These are phyloP conservation scores for Colletotrichum musicola DNA, from an alignment of 2,329 filamentous ascomycete species.

Conservation along the genomic window DNA sequence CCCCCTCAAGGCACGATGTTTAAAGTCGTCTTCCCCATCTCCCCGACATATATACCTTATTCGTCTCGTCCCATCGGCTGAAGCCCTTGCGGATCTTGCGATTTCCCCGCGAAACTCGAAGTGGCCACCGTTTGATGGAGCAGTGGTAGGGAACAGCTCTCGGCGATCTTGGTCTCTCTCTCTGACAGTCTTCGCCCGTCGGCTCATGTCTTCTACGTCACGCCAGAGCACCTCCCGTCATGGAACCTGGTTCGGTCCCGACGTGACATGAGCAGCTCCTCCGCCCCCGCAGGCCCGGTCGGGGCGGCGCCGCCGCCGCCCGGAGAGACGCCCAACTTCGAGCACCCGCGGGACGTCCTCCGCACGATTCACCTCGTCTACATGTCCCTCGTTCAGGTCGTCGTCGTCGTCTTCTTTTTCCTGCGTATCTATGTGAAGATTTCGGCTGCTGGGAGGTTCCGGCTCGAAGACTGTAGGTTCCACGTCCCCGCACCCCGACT, in stretches of 20 bases:
- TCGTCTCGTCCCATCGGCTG: neutral
- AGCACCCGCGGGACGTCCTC: constrained; percentile 30
- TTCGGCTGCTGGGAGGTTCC: constrained; percentile 24
- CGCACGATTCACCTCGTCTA: constrained; percentile 17
- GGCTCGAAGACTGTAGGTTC: constrained; percentile 35
- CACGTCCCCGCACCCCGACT: no score
- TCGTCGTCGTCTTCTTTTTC: constrained; percentile 29
- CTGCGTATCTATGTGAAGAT: constrained; percentile 32
- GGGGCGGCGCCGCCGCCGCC: constrained; percentile 34
- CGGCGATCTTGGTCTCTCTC: neutral
- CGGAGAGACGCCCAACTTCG: constrained; percentile 36
- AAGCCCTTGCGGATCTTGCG: no score
- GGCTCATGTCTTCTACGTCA: neutral
- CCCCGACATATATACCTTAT: neutral
- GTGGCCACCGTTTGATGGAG: neutral
- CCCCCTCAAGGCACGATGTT: neutral
- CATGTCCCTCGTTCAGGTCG: constrained; percentile 10
- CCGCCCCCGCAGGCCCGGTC: constrained; percentile 16
- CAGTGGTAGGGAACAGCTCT: neutral
- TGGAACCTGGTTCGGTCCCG: constrained; percentile 16
- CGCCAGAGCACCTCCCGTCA: constrained; percentile 2
- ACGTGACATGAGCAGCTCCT: constrained; percentile 20
- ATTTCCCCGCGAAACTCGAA: no score
- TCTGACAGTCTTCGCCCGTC: neutral
- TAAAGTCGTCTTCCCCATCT: neutral